A percentile compares a stretch with the other conserved stretches of the same genome.
phyloP scores from a whole-genome alignment of 305 asterid species.

The Fraxinus xanthoxyloides region DNA sequence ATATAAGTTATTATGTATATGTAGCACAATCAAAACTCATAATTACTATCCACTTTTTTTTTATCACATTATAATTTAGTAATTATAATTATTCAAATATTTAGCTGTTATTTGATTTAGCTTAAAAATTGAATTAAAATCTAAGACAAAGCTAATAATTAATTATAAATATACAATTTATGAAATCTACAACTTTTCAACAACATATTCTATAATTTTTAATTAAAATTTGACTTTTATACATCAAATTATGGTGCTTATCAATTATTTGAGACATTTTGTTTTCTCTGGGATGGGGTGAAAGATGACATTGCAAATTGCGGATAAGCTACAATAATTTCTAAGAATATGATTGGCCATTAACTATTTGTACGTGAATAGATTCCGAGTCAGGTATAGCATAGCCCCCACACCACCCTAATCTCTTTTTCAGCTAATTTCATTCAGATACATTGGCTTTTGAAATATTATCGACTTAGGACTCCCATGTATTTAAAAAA shows the following conservation, averaged over 20 bases:
- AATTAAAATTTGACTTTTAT: background rate
- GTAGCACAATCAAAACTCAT: background rate
- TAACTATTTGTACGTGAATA: background rate
- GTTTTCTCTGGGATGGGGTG: background rate
- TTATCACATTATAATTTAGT: background rate
- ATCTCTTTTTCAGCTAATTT: background rate
- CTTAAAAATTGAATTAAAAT: background rate
- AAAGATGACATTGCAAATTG: background rate
- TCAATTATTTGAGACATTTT: background rate
- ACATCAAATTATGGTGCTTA: background rate
- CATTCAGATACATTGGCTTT: background rate
- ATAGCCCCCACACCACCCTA: background rate
- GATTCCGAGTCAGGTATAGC: background rate
- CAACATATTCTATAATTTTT: background rate
- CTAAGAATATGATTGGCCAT: background rate
- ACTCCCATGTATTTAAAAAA: background rate
- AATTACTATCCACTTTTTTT: background rate
- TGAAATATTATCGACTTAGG: background rate
- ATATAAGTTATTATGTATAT: too few relatives aligned
- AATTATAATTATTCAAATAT: background rate
- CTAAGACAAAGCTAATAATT: background rate
- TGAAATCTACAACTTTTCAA: background rate
- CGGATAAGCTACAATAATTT: background rate
- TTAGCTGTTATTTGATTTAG: background rate
- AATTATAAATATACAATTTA: background rate